Base-by-base conservation (phyloP, 306 rosid species). In the Rosa persica region DNA sequence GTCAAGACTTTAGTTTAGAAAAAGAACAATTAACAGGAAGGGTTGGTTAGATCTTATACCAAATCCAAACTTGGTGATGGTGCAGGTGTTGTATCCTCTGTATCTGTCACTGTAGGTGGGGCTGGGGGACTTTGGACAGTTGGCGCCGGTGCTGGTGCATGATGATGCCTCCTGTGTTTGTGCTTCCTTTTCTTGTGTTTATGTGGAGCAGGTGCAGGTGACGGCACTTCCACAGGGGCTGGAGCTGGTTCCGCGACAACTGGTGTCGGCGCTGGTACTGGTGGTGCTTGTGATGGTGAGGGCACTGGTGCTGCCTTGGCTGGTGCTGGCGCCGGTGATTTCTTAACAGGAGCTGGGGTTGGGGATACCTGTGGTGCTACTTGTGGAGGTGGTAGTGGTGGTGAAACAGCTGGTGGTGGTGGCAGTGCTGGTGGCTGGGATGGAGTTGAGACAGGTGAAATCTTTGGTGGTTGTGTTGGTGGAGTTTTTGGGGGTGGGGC, bases 71-170 rank as follows among this genome's bases (percentile, higher is more conserved):
- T 84, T 51, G 98, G 98, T 67, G 98, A 83, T 79, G 98, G 98
- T 48, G 97, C 97, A 9, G 98, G 98, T 6, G 93, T 70, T 72
- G 83, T 47, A 4, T 89, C 89, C 55, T 83, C 85, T 8, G 89
- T 73, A 25, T 88, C 97, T 55, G 72, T 80, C 54, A 78, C 88
- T 9, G 79, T 79, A 38, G 97, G 97, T 49, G 98, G 98, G 13
- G 98, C 97, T 40, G 98, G 97, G 68, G 98, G 98, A 76, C 98
- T 94, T 43, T 10, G 81, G 30, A 52, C 69, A 5, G 90, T 85
- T 12, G 93, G 96, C 10, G 96, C 92, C 52, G 95, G 93, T 60
- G 91, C 95, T 1, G 89, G 89, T 83, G 89, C 91, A 38, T 82
- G 90, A 80, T 77, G 82, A 65, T 82, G 84, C 79, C 82, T 82